A percentile compares a stretch with the other conserved stretches of the same genome.
These are phyloP conservation scores for Creolimax fragrantissima DNA, from an alignment of 78 protist species.

Conservation along the genomic window DNA sequence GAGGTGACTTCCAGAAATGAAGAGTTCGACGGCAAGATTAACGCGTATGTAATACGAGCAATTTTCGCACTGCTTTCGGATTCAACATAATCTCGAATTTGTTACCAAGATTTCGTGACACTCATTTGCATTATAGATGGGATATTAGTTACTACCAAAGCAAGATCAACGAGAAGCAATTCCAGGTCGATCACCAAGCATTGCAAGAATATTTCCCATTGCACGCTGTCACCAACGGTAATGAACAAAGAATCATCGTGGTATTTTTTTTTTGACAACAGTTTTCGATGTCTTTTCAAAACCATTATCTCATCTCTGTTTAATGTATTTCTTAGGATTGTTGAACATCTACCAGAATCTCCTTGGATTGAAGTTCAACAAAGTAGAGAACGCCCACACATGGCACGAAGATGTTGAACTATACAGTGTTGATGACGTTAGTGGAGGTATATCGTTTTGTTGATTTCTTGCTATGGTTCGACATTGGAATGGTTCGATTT, in stretches of 20 bases:
- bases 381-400: not conserved
- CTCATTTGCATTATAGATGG: too few relatives aligned
- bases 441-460: not conserved
- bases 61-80: too few relatives aligned
- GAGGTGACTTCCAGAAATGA: not conserved
- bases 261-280: not conserved
- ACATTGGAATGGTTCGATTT: slow-evolving; percentile 14
- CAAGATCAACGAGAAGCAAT: too few relatives aligned
- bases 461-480: not conserved
- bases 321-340: not conserved
- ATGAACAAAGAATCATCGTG: not conserved
- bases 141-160: too few relatives aligned
- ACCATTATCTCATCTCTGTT: not conserved
- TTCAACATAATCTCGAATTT: too few relatives aligned
- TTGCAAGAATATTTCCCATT: slow-evolving; percentile 42
- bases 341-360: not conserved
- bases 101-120: too few relatives aligned
- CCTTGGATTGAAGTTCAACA: slow-evolving; percentile 12
- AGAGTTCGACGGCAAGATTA: not conserved
- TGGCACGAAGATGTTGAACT: not conserved
- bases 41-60: not conserved
- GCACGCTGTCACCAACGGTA: slow-evolving; percentile 14
- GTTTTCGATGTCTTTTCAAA: not conserved
- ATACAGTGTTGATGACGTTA: not conserved
- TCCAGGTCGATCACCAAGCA: slow-evolving; percentile 32